A percentile compares a stretch with the other conserved stretches of the same genome.
phyloP scores from a whole-genome alignment of 257 asterid genomes.

The Plantago major region DNA sequence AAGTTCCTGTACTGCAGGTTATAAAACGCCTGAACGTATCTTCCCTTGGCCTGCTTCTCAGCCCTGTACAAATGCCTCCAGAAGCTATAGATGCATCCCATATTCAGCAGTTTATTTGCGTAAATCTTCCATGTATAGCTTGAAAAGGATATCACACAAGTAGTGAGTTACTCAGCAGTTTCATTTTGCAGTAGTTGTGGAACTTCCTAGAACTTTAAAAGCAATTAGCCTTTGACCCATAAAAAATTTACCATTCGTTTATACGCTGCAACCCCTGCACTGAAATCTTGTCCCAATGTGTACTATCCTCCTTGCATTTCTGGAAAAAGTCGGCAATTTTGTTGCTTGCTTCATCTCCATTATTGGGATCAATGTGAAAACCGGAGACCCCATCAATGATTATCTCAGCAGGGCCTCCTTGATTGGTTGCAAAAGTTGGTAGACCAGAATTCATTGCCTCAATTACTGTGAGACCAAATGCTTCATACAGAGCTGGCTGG shows the following conservation, averaged over 20 bases:
- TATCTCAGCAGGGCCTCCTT: conserved; percentile 98
- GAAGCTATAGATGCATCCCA: conserved; percentile 75
- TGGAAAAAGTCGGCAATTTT: conserved; percentile 81
- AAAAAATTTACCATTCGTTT: conserved; percentile 52
- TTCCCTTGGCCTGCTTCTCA: conserved; percentile 68
- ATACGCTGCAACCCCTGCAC: conserved; percentile 70
- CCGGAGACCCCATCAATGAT: conserved; percentile 80
- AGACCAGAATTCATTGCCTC: conserved; percentile 95
- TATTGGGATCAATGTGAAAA: conserved; percentile 67
- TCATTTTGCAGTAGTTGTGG: too few relatives aligned
- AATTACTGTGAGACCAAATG: conserved; percentile 80
- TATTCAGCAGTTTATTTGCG: conserved; percentile 75
- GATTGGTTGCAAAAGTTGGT: conserved; percentile 87
- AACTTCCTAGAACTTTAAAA: too few relatives aligned
- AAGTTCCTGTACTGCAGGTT: conserved; percentile 66
- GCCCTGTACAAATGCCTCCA: conserved; percentile 57
- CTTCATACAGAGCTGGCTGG: conserved; percentile 90
- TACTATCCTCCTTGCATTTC: conserved; percentile 60
- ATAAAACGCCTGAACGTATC: conserved; percentile 72
- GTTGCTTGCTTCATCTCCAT: conserved; percentile 77
- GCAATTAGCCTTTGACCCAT: not conserved
- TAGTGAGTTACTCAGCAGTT: not conserved
- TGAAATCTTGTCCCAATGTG: conserved; percentile 63
- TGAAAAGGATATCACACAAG: conserved; percentile 19
- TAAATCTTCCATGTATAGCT: conserved; percentile 95